A percentile compares a stretch with the other conserved stretches of the same genome.
Evolutionary conservation across 2,329 filamentous ascomycete genomes (phyloP).

Genomic region (Fusarium virguliforme): DNA sequence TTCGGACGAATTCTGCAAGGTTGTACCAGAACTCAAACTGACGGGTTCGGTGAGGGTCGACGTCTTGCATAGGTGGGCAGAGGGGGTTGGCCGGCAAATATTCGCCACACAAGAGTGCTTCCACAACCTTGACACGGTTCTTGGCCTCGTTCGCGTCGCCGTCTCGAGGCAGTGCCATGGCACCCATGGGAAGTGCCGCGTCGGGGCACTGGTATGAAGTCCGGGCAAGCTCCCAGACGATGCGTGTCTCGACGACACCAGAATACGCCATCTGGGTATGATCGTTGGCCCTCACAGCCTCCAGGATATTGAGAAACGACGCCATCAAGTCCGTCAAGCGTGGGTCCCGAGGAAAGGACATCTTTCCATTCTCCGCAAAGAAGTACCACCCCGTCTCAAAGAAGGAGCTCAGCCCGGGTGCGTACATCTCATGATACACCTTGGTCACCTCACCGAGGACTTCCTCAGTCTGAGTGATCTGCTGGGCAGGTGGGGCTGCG

Average conservation of each 20-base stretch:
- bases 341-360: conserved; percentile 67
- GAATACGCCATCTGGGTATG: conserved; percentile 69
- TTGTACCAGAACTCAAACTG: conserved; percentile 88
- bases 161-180: conserved; percentile 62
- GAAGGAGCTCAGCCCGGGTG: conserved; percentile 80
- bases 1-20: conserved; percentile 76
- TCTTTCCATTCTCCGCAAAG: conserved; percentile 62
- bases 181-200: conserved; percentile 52
- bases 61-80: conserved; percentile 64
- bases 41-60: conserved; percentile 70
- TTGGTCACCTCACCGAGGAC: conserved; percentile 77
- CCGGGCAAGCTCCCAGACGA: conserved; percentile 74
- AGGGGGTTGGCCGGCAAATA: conserved; percentile 74
- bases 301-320: conserved; percentile 73
- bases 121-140: conserved; percentile 81
- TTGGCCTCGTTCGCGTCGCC: conserved; percentile 76
- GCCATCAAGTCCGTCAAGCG: conserved; percentile 77
- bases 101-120: conserved; percentile 82
- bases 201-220: conserved; percentile 62
- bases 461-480: conserved; percentile 67
- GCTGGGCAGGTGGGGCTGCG: conserved; percentile 70
- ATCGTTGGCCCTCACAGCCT: conserved; percentile 66
- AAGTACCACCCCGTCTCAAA: conserved; percentile 90
- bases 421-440: conserved; percentile 84
- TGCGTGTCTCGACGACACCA: conserved; percentile 69